Evolutionary conservation across 1,284 basidiomycete species (phyloP), one percentile per base, ranked within the genome.

Genomic region (Ceratobasidium sp.): DNA sequence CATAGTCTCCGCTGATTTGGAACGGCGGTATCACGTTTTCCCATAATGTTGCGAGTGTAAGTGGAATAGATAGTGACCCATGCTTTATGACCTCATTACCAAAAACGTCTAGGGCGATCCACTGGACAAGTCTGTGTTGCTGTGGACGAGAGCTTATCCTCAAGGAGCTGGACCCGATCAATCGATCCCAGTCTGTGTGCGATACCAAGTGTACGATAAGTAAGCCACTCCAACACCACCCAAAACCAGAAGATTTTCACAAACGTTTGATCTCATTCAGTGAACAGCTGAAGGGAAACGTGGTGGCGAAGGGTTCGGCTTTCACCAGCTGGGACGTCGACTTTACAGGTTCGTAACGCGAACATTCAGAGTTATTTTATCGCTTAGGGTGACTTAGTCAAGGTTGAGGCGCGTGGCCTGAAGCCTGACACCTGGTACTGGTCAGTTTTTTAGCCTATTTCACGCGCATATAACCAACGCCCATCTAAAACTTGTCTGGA

Each of bases 291-390:
- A 74, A 78, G 20, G 83, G 83, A 6, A 75, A 73, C 31, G 76
- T 82, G 0, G 75, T 83, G 52, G 80, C 84, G 70, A 79, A 80
- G 27, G 85, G 83, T 22, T 77, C 84, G 64, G 86, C 83, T 0
- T 86, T 85, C 77, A 87, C 86, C 2, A 84, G 82, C 64, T 85
- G 84, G 71, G 87, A 89, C 72, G 86, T 89, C 45, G 87, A 87
- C 76, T 89, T 81, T 73, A 86, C 86, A 22, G 62, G 62, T 67
- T 22, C 5, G 50, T 25, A 25, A 3, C 20, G 12, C 42, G 31
- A 55, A 32, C 35, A 35, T 22, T 20, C 25, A 10, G 6, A 7
- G 20, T 22, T 20, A 27, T 40, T 13, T 3, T 38, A 7, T 42
- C 20, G n/a, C 45, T 49, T 42, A 25, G 15, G 34, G 20, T n/a